Conservation (phyloP, 495 filamentous ascomycete genomes). For the Aspergillus incahuasiensis region DNA sequence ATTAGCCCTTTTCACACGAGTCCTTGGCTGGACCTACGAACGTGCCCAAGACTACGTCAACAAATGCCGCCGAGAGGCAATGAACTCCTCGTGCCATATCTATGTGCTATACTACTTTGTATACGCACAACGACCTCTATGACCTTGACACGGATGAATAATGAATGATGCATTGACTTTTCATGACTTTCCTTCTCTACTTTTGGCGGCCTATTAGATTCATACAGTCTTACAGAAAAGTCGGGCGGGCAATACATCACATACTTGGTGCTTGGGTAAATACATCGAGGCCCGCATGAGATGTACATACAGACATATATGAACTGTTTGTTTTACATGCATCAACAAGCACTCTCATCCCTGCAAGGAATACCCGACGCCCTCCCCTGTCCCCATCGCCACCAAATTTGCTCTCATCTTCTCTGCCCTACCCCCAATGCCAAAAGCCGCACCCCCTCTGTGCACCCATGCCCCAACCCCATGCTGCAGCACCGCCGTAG, state of each 20-base stretch:
- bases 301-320: neutral
- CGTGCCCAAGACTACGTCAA: constrained; percentile 32
- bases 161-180: constrained; percentile 5
- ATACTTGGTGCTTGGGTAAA: neutral
- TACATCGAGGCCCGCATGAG: neutral
- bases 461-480: constrained; percentile 73
- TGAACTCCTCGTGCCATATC: constrained; percentile 28
- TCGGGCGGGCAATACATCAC: neutral
- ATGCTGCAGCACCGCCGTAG: constrained; percentile 82
- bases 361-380: constrained; percentile 54
- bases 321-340: neutral
- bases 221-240: neutral
- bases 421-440: constrained; percentile 49
- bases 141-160: constrained; percentile 15
- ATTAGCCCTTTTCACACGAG: constrained; percentile 51
- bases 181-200: constrained; percentile 12
- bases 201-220: neutral
- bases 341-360: constrained; percentile 24
- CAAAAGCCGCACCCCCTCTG: constrained; percentile 44
- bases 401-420: constrained; percentile 51
- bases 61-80: constrained; percentile 31
- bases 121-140: constrained; percentile 36
- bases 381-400: constrained; percentile 55
- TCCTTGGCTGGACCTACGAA: constrained; percentile 42
- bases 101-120: constrained; percentile 37